phyloP scores from a whole-genome alignment of 495 filamentous ascomycete genomes.

The Penicillium pulvis region DNA sequence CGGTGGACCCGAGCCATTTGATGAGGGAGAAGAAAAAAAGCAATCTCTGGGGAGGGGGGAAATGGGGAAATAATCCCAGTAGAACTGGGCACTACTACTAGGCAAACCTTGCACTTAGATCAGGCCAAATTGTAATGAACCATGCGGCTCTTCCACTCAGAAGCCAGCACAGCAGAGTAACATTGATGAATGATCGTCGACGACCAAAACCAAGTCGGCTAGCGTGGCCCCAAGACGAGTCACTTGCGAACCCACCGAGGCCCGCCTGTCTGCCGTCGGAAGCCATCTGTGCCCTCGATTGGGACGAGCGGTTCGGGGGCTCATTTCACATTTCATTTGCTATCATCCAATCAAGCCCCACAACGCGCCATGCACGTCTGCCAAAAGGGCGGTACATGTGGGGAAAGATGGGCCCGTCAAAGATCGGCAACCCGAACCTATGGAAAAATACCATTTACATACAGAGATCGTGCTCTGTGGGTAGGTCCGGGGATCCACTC shows the following conservation, averaged over 20 bases:
- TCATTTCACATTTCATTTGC: constrained; percentile 23
- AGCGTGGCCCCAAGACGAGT: constrained; percentile 12
- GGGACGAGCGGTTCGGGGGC: constrained; percentile 6
- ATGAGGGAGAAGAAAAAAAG: background rate
- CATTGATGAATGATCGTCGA: background rate
- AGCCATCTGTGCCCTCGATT: constrained; percentile 16
- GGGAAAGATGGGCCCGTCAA: constrained; percentile 3
- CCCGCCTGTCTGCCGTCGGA: constrained; percentile 13
- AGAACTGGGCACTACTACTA: background rate
- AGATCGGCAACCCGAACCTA: constrained; percentile 5
- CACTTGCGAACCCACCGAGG: constrained; percentile 22
- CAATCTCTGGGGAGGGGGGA: background rate
- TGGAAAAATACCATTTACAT: background rate
- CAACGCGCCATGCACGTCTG: constrained; percentile 12
- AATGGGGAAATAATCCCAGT: background rate
- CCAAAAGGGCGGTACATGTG: constrained; percentile 2
- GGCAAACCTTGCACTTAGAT: background rate
- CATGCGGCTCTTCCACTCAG: constrained; percentile 6
- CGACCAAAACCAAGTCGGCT: constrained; percentile 6
- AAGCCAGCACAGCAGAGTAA: background rate
- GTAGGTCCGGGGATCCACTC: background rate
- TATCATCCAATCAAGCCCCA: constrained; percentile 18
- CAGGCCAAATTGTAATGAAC: constrained; percentile 10
- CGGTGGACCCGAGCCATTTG: background rate
- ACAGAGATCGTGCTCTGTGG: background rate